Evolutionary conservation across 768 basidiomycete genomes (phyloP).

Genomic region (Collybiopsis luxurians): DNA sequence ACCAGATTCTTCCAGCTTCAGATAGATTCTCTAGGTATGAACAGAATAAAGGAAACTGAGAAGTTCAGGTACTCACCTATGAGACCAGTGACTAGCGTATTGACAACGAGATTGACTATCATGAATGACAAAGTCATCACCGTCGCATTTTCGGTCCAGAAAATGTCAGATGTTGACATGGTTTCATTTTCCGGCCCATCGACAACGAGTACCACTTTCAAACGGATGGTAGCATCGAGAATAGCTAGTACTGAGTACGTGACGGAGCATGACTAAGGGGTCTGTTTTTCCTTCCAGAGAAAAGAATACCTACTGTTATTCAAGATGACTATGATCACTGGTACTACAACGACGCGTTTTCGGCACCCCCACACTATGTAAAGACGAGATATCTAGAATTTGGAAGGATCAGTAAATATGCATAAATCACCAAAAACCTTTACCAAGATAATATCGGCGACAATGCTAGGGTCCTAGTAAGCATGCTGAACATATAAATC

Average conservation of each 20-base stretch:
- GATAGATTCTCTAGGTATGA: background rate
- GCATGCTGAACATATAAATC: background rate
- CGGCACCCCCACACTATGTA: conserved; percentile 1
- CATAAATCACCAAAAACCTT: background rate
- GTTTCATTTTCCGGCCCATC: background rate
- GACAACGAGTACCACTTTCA: background rate
- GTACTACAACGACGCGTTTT: background rate
- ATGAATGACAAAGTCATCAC: background rate
- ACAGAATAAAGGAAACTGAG: background rate
- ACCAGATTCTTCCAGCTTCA: conserved; percentile 2
- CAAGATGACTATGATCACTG: background rate
- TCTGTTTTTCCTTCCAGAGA: background rate
- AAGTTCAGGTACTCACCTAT: background rate
- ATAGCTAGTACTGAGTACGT: background rate
- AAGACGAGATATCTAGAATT: background rate
- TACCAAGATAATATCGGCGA: background rate
- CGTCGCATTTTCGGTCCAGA: background rate
- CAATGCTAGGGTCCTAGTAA: background rate
- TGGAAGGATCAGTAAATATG: background rate
- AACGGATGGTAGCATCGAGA: background rate
- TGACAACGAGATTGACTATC: background rate
- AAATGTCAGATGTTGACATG: background rate
- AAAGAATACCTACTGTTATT: background rate
- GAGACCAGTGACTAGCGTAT: background rate
- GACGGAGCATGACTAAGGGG: background rate